Conservation (phyloP, 805 yeast species). For the Metschnikowia cubensis region DNA sequence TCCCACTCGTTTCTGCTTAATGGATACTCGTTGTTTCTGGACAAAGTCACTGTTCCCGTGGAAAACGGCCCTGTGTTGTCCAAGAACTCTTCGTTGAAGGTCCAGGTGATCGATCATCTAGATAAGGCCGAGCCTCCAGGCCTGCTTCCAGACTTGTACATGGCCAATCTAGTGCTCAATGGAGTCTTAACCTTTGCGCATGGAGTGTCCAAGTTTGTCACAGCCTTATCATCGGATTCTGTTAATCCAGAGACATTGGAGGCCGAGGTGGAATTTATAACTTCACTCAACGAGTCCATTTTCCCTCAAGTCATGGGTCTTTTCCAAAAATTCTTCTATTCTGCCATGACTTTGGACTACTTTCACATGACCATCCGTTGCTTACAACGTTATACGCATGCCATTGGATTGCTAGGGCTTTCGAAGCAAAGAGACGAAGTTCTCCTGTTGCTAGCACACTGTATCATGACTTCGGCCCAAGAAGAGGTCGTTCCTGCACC, state of each 20-base stretch:
- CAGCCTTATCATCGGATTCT: constrained; percentile 33
- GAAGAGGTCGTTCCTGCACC: background rate
- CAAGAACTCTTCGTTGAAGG: constrained; percentile 43
- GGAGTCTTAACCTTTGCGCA: constrained; percentile 58
- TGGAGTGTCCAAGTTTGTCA: constrained; percentile 56
- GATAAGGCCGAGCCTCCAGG: constrained; percentile 80
- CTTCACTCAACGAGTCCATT: constrained; percentile 27
- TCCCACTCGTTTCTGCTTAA: constrained; percentile 24
- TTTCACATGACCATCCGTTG: constrained; percentile 68
- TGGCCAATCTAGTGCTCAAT: constrained; percentile 50
- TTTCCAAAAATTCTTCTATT: constrained; percentile 48
- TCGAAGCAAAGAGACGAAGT: constrained; percentile 52
- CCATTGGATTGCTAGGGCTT: constrained; percentile 71
- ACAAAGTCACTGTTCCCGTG: constrained; percentile 20
- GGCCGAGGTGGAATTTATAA: constrained; percentile 33
- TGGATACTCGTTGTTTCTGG: constrained; percentile 21
- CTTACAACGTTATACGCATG: constrained; percentile 76
- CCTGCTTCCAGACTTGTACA: constrained; percentile 55
- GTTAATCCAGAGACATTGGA: constrained; percentile 24
- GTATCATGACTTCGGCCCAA: constrained; percentile 34
- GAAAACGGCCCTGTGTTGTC: constrained; percentile 29
- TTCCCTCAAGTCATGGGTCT: constrained; percentile 25
- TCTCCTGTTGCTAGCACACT: constrained; percentile 25
- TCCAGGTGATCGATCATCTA: constrained; percentile 65
- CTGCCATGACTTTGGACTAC: constrained; percentile 64